phyloP scores from a whole-genome alignment of 495 filamentous ascomycete species.

The Paragyromitra xinjiangensis region DNA sequence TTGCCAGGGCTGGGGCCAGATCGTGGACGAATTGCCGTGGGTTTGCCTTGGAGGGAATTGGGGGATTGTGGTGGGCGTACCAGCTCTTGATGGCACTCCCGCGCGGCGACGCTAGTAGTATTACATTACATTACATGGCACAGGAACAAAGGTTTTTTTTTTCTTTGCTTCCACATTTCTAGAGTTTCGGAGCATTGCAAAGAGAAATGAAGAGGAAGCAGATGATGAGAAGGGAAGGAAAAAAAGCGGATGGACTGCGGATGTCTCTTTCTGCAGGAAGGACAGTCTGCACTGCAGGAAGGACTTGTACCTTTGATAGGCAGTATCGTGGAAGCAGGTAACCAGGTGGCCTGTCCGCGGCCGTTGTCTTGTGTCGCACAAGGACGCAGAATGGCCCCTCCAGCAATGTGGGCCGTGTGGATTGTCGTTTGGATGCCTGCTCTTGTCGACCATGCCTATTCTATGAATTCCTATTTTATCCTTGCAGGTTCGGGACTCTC shows the following conservation, averaged over 20 bases:
- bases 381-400: conserved; percentile 23
- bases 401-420: conserved; percentile 31
- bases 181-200: conserved; percentile 6
- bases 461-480: conserved; percentile 47
- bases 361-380: conserved; percentile 41
- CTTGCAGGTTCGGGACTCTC: conserved; percentile 27
- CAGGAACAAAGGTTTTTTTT: not conserved
- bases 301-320: conserved; percentile 35
- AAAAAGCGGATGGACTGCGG: conserved; percentile 13
- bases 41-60: conserved; percentile 17
- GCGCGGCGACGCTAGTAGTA: not conserved
- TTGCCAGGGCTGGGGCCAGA: conserved; percentile 40
- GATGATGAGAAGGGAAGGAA: not conserved
- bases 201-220: not conserved
- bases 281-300: not conserved
- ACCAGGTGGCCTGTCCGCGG: conserved; percentile 40
- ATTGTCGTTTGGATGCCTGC: conserved; percentile 37
- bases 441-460: conserved; percentile 44
- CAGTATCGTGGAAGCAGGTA: conserved; percentile 15
- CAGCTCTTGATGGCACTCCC: conserved; percentile 23
- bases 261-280: conserved; percentile 28
- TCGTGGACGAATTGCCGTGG: conserved; percentile 35
- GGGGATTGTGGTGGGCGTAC: conserved; percentile 11
- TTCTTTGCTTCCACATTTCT: not conserved
- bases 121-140: conserved; percentile 16